A percentile compares a stretch with the other conserved stretches of the same genome.
Conservation (phyloP, 164 flowering plant genomes). For the Annona cherimola region DNA sequence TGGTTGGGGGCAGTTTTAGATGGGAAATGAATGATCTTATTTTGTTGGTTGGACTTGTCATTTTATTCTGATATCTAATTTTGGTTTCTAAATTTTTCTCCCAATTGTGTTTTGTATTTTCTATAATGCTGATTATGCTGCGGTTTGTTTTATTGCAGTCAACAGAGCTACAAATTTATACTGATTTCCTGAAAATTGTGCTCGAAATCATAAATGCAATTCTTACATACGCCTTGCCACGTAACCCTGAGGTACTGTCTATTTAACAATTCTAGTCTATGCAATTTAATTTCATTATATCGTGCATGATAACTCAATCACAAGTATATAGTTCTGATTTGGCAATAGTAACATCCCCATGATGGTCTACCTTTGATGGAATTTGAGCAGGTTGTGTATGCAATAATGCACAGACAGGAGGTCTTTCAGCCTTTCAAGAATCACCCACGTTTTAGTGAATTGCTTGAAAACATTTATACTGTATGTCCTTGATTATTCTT, state of each 20-base stretch:
- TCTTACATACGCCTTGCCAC: conserved; percentile 83
- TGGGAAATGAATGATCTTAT: too few species aligned
- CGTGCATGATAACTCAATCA: neutral
- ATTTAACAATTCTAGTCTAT: neutral
- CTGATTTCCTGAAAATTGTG: conserved; percentile 88
- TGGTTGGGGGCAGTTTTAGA: too few species aligned
- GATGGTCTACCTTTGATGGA: conserved; percentile 4
- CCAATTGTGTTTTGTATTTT: too few species aligned
- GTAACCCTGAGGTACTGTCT: conserved; percentile 82
- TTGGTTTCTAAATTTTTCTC: too few species aligned
- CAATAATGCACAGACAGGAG: conserved; percentile 93
- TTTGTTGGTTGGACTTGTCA: too few species aligned
- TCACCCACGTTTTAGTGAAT: conserved; percentile 91
- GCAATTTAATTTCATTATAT: neutral
- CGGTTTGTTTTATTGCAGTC: conserved; percentile 46
- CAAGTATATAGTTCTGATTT: neutral
- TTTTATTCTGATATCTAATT: too few species aligned
- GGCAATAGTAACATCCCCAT: neutral
- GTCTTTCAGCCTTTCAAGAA: conserved; percentile 86
- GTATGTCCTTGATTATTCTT: conserved; percentile 33
- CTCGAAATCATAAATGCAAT: conserved; percentile 91
- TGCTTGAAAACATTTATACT: conserved; percentile 82
- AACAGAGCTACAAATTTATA: conserved; percentile 79
- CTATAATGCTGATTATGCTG: too few species aligned
- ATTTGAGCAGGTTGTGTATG: conserved; percentile 79